These are phyloP conservation scores for Halenospora varia DNA, from an alignment of 495 filamentous ascomycete genomes.

Conservation along the genomic window DNA sequence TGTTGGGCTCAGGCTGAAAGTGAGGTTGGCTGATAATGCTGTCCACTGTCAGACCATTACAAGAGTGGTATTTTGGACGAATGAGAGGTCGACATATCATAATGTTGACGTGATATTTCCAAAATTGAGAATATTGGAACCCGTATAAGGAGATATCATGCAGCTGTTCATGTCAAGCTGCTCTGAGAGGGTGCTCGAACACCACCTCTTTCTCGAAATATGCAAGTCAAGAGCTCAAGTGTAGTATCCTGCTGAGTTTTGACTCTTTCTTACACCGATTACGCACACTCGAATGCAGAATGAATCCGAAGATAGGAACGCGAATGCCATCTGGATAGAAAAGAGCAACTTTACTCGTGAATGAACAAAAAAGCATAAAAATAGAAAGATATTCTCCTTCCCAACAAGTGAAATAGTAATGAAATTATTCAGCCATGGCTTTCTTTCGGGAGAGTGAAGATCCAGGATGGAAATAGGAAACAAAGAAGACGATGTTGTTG, in stretches of 20 bases:
- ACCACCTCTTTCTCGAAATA: constrained; percentile 38
- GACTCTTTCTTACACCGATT: not conserved
- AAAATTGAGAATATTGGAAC: not conserved
- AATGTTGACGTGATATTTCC: not conserved
- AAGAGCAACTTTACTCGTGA: not conserved
- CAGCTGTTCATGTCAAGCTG: constrained; percentile 38
- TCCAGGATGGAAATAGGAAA: not conserved
- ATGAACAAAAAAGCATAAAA: not conserved
- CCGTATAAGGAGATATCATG: constrained; percentile 26
- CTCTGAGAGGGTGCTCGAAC: constrained; percentile 40
- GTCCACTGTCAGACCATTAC: not conserved
- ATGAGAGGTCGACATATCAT: not conserved
- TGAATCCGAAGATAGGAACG: constrained; percentile 1
- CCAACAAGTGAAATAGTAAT: too few relatives aligned
- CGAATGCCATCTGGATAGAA: not conserved
- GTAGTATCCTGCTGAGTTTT: not conserved
- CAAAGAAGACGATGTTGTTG: not conserved
- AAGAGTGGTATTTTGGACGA: too few relatives aligned
- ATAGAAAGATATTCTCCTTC: not conserved
- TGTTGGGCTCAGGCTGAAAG: not conserved
- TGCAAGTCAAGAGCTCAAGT: constrained; percentile 39
- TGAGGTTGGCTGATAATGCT: not conserved
- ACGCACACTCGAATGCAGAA: constrained; percentile 8
- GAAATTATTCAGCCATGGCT: too few relatives aligned
- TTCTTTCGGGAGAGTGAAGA: too few relatives aligned